These are phyloP conservation scores for Nothophaeocryptopus gaeumannii DNA, from an alignment of 2,329 filamentous ascomycete species.

Conservation along the genomic window DNA sequence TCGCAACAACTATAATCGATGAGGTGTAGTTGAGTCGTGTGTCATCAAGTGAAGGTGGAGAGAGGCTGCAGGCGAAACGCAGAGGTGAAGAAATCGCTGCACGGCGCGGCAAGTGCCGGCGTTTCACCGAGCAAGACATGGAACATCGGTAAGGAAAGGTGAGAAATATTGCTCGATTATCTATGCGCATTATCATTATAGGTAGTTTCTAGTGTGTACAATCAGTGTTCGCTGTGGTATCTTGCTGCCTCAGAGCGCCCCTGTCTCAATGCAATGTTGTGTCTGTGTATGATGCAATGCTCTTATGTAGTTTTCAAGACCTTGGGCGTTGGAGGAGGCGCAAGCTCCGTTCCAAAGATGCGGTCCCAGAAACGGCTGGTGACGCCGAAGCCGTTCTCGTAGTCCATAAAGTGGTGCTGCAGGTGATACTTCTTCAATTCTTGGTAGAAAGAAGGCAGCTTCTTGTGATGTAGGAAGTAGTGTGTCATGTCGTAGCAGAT, in stretches of 20 bases:
- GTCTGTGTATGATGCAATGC: constrained; percentile 3
- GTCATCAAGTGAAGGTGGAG: background rate
- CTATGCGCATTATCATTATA: constrained; percentile 7
- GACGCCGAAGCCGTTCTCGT: constrained; percentile 94
- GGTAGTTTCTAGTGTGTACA: constrained; percentile 12
- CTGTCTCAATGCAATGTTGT: constrained; percentile 10
- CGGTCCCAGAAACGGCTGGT: constrained; percentile 95
- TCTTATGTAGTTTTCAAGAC: constrained; percentile 45
- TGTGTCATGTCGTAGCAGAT: constrained; percentile 96
- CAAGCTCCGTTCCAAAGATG: constrained; percentile 85
- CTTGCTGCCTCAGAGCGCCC: constrained; percentile 13
- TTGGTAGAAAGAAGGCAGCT: constrained; percentile 85
- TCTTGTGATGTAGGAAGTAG: constrained; percentile 96
- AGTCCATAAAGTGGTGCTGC: constrained; percentile 95
- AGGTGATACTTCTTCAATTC: constrained; percentile 96
- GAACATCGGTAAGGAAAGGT: background rate
- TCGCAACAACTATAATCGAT: no score
- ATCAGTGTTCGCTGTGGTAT: constrained; percentile 14
- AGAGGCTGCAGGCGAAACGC: background rate
- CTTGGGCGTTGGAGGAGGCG: constrained; percentile 47
- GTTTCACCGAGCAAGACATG: no score
- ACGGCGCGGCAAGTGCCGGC: background rate
- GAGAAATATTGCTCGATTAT: background rate
- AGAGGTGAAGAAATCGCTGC: background rate
- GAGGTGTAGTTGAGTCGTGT: no score